Conservation (phyloP, 2,329 filamentous ascomycete species). For the Colletotrichum tanaceti region DNA sequence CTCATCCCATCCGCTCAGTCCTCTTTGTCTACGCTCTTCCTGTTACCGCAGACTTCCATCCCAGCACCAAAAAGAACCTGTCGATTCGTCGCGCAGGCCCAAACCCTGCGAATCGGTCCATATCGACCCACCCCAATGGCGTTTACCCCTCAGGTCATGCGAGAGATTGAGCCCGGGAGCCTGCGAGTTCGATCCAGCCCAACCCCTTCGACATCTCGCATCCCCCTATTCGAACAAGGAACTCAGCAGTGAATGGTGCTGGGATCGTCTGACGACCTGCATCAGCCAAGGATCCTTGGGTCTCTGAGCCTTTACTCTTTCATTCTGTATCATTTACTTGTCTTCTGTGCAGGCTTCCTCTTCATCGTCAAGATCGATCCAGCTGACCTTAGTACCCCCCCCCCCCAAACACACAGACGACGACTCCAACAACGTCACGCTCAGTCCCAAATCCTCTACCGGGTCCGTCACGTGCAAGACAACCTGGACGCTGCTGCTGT, state of each 20-base stretch:
- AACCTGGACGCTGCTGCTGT: constrained; percentile 92
- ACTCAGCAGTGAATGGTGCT: constrained; percentile 7
- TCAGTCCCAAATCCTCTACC: constrained; percentile 50
- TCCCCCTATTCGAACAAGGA: constrained; percentile 13
- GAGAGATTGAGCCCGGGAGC: constrained; percentile 19
- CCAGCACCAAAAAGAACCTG: constrained; percentile 16
- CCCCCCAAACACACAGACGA: constrained; percentile 70
- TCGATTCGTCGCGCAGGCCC: constrained; percentile 25
- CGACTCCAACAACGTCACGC: constrained; percentile 77
- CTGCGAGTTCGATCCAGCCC: constrained; percentile 27
- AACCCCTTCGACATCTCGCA: constrained; percentile 27
- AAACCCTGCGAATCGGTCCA: constrained; percentile 35
- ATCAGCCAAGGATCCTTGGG: constrained; percentile 4
- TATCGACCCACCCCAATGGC: constrained; percentile 27
- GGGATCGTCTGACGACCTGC: background rate
- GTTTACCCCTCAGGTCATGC: constrained; percentile 24
- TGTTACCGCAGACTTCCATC: constrained; percentile 12
- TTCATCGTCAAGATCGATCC: constrained; percentile 22
- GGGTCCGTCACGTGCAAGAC: constrained; percentile 66
- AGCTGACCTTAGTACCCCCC: constrained; percentile 27
- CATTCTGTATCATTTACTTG: constrained; percentile 25
- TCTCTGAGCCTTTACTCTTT: constrained; percentile 18
- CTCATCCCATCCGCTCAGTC: constrained; percentile 34
- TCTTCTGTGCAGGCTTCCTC: constrained; percentile 35
- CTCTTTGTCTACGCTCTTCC: constrained; percentile 28